Conservation (phyloP, 179 eudicot genomes). For the Spergularia azorica region DNA sequence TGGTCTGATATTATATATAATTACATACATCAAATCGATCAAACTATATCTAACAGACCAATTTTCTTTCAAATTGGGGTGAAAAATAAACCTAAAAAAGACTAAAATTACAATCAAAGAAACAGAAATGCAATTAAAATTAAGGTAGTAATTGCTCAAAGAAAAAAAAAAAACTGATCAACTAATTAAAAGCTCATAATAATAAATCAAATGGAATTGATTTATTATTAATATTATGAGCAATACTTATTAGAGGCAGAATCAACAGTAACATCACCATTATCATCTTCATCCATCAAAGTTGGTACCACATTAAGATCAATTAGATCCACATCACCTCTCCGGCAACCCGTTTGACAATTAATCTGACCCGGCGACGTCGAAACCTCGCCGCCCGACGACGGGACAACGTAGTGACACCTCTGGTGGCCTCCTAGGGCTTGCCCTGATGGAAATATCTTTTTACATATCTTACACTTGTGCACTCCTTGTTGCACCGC, state of each 20-base stretch:
- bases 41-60: not conserved
- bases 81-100: not conserved
- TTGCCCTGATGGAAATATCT: slow-evolving; percentile 11
- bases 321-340: not conserved
- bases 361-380: slow-evolving; percentile 5
- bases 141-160: not conserved
- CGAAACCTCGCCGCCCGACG: not conserved
- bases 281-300: slow-evolving; percentile 5
- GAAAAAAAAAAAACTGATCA: not conserved
- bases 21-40: not conserved
- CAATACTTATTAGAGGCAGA: not conserved
- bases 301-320: slow-evolving; percentile 28
- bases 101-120: not conserved
- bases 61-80: not conserved
- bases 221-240: not conserved
- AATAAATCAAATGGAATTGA: not conserved
- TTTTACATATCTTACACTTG: slow-evolving; percentile 23
- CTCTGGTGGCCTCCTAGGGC: slow-evolving; percentile 34
- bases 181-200: not conserved
- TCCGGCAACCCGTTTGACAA: not conserved
- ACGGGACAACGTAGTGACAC: slow-evolving; percentile 5
- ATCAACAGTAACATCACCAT: slow-evolving; percentile 18
- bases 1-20: not conserved
- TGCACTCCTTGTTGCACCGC: not conserved
- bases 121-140: not conserved